These are phyloP conservation scores for Plectranthus barbatus DNA, from an alignment of 257 asterid species.

Conservation along the genomic window DNA sequence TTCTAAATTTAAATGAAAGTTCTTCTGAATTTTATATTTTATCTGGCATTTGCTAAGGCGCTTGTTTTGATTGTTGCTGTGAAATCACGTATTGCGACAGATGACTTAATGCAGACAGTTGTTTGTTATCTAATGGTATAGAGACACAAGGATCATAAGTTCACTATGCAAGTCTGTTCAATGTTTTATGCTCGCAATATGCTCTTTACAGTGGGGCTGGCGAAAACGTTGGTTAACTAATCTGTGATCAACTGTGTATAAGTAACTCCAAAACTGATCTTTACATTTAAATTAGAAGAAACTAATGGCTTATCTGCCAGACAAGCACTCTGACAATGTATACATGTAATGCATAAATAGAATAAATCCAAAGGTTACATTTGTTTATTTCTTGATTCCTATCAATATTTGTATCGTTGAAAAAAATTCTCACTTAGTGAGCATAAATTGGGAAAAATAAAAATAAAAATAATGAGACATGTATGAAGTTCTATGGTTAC, in stretches of 20 bases:
- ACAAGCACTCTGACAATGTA: conserved; percentile 5
- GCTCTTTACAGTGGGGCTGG: neutral
- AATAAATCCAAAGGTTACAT: conserved; percentile 5
- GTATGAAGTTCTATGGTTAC: conserved; percentile 19
- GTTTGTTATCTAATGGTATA: neutral
- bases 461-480: conserved; percentile 4
- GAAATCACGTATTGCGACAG: neutral
- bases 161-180: neutral
- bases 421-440: conserved; percentile 38
- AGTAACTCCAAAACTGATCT: neutral
- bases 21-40: neutral
- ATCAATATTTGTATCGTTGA: conserved; percentile 2
- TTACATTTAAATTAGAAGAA: neutral
- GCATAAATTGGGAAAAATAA: conserved; percentile 28
- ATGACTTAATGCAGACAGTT: neutral
- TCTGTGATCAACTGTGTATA: neutral
- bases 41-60: neutral
- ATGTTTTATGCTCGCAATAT: neutral
- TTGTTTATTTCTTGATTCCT: conserved; percentile 15
- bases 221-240: neutral
- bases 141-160: neutral
- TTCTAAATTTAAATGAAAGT: neutral
- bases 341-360: conserved; percentile 9
- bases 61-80: neutral
- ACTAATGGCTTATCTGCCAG: neutral